Conservation (phyloP, 1,284 basidiomycete genomes). For the Thecaphora thlaspeos region DNA sequence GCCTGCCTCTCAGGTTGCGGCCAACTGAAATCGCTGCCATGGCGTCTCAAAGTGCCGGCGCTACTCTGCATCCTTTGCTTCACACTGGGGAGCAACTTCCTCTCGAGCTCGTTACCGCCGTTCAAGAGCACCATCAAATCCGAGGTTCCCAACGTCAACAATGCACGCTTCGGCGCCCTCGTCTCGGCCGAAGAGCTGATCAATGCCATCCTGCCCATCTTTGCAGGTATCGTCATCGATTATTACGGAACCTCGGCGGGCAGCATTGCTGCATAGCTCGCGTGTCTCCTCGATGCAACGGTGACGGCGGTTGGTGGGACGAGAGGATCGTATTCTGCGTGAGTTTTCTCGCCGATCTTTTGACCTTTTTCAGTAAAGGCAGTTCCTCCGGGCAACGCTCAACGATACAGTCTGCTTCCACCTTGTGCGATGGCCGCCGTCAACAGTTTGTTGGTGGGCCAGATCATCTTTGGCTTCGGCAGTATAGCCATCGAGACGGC, state of each 20-base stretch:
- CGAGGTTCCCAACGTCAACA: slow-evolving; percentile 60
- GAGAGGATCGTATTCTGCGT: slow-evolving; percentile 15
- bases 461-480: slow-evolving; percentile 45
- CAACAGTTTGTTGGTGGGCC: slow-evolving; percentile 39
- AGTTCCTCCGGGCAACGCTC: too few species aligned
- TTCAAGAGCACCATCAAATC: slow-evolving; percentile 57
- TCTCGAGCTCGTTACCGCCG: slow-evolving; percentile 48
- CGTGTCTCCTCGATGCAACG: slow-evolving; percentile 56
- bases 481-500: slow-evolving; percentile 55
- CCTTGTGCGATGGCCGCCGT: too few species aligned
- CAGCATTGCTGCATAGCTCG: slow-evolving; percentile 45
- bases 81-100: slow-evolving; percentile 31
- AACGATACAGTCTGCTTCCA: too few species aligned
- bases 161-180: slow-evolving; percentile 65
- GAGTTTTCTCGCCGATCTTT: too few species aligned
- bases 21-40: too few species aligned
- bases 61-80: neutral
- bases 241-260: slow-evolving; percentile 55
- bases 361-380: too few species aligned
- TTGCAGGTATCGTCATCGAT: slow-evolving; percentile 60
- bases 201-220: slow-evolving; percentile 61
- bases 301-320: slow-evolving; percentile 45
- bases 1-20: too few species aligned
- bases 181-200: slow-evolving; percentile 57
- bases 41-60: too few species aligned